These are phyloP conservation scores for Cymodocea nodosa DNA, from an alignment of 116 monocot species.

Conservation along the genomic window DNA sequence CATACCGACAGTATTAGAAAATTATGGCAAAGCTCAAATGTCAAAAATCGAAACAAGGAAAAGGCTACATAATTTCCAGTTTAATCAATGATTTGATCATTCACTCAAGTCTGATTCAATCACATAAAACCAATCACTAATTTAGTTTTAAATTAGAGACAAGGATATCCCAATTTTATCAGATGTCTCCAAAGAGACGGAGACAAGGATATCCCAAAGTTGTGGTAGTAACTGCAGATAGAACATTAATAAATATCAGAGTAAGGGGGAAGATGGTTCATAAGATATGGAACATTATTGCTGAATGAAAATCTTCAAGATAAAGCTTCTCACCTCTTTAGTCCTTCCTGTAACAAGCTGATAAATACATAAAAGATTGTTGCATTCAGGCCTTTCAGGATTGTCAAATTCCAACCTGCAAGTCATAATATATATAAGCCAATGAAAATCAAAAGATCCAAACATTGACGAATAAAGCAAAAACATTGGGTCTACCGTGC, in stretches of 20 bases:
- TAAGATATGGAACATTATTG: neutral
- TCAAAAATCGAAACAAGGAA: neutral
- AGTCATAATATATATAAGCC: neutral
- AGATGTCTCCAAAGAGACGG: too few species aligned
- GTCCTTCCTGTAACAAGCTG: slow-evolving; percentile 73
- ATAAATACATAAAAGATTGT: slow-evolving; percentile 87
- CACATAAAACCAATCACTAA: too few species aligned
- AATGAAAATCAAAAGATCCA: too few species aligned
- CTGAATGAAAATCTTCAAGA: neutral
- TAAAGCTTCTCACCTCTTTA: slow-evolving; percentile 48
- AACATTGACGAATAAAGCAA: too few species aligned
- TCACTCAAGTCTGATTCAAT: too few species aligned
- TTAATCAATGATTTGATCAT: neutral
- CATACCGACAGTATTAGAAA: neutral
- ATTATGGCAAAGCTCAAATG: neutral
- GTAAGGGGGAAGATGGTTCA: neutral
- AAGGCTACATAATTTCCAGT: neutral
- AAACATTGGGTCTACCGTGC: too few species aligned
- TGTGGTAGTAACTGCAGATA: too few species aligned
- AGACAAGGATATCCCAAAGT: too few species aligned
- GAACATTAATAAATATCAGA: too few species aligned
- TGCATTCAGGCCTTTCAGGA: slow-evolving; percentile 93
- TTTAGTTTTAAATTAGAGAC: too few species aligned
- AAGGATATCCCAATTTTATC: too few species aligned
- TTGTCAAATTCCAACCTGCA: slow-evolving; percentile 86